Conservation (phyloP, 441 rosid genomes). For the Adansonia rubrostipa region DNA sequence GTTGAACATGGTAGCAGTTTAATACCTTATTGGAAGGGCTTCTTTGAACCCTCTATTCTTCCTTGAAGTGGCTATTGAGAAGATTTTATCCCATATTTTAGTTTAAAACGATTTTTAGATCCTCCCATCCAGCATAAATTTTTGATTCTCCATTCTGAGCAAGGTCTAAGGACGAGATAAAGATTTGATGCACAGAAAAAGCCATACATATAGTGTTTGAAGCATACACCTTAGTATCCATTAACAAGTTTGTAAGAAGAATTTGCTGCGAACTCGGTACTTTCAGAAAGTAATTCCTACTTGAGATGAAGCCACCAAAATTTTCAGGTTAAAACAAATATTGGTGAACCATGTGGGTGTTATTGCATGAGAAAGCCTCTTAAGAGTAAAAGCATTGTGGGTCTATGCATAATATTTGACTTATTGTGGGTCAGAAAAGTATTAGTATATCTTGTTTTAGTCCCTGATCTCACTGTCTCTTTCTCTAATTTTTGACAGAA, state of each 20-base stretch:
- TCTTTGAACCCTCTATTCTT: background rate
- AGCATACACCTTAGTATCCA: background rate
- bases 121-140: constrained; percentile 11
- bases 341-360: background rate
- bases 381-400: constrained; percentile 5
- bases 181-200: background rate
- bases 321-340: constrained; percentile 12
- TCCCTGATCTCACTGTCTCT: background rate
- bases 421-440: constrained; percentile 4
- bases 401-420: background rate
- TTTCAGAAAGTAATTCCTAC: constrained; percentile 4
- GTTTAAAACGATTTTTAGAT: background rate
- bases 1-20: background rate
- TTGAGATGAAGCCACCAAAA: constrained; percentile 14
- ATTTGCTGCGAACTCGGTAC: background rate
- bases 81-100: constrained; percentile 2
- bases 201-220: background rate
- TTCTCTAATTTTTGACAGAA: background rate
- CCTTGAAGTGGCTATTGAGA: background rate
- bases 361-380: constrained; percentile 9
- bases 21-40: background rate
- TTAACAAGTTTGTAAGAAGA: constrained; percentile 8
- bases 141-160: constrained; percentile 6
- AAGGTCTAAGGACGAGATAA: constrained; percentile 18
- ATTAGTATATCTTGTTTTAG: background rate